Evolutionary conservation across 148 eudicot genomes (phyloP), one percentile per base, ranked within the genome.

Genomic region (Rhododendron molle): DNA sequence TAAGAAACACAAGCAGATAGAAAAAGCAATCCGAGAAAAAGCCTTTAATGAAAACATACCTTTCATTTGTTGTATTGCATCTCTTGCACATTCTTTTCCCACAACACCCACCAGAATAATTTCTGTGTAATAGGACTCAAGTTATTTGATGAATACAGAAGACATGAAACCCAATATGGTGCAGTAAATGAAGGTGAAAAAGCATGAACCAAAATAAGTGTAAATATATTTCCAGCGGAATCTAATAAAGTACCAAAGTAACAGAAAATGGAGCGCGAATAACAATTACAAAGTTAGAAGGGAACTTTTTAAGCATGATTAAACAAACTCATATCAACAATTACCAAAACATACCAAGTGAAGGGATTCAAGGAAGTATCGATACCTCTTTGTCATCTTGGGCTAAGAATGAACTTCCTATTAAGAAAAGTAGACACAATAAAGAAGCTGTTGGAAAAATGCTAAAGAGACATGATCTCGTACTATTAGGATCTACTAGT

Each of bases 381-480:
- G 11, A 26, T 88, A 91, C 96, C 92, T 88, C 90, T 87, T 81
- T 88, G 72, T 83, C 87, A 80, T 87, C 84, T 71, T 88, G 92
- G 62, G 87, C 81, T 54, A 89, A 54, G 58, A 84, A 84, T 16
- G 83, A 85, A 80, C 86, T 86, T 78, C 87, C 90, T 77, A 92
- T 23, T 76, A 90, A 83, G 85, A 92, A 87, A 77, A 91, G 50
- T 20, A 92, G 36, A 81, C 85, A 83, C 38, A 93, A 67, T 4
- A 90, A 87, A 44, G 86, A 88, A 69, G 90, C 90, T 72, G 88
- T 86, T 72, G 90, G 90, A 43, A 92, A 58, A 56, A 88, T 56
- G 77, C 83, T 78, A 88, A 88, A 90, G 28, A 89, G 11, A 76
- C 89, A 90, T 84, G 91, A 85, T 89, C 88, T 90, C 62, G 94